Evolutionary conservation across 140 eudicot genomes (phyloP).

Genomic region (Anethum foeniculum): DNA sequence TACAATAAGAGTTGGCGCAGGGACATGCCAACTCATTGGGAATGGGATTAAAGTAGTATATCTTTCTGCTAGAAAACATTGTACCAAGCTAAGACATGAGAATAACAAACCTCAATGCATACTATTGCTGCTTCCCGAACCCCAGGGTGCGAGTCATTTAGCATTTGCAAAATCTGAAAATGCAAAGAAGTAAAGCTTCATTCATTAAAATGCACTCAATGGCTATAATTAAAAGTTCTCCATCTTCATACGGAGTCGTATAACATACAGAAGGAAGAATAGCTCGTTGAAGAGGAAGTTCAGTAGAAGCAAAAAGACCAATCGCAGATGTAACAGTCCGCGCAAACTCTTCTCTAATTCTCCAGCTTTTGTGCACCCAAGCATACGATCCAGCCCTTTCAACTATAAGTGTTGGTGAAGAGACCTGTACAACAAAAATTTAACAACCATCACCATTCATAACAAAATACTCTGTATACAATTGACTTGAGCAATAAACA

Average conservation of each 20-base stretch:
- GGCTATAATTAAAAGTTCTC: background rate
- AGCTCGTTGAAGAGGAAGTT: conserved; percentile 94
- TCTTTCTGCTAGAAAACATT: background rate
- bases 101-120: conserved; percentile 73
- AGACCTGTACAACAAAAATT: conserved; percentile 52
- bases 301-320: conserved; percentile 88
- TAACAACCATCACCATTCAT: background rate
- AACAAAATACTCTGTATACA: conserved; percentile 3
- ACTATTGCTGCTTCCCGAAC: conserved; percentile 91
- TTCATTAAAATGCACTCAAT: conserved; percentile 6
- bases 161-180: conserved; percentile 83
- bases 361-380: conserved; percentile 97
- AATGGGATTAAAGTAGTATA: background rate
- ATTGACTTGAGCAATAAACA: background rate
- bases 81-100: background rate
- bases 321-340: conserved; percentile 94
- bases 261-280: conserved; percentile 88
- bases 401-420: conserved; percentile 92
- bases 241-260: background rate
- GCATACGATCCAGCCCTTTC: conserved; percentile 98
- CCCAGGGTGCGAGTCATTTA: conserved; percentile 83
- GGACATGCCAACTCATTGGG: background rate
- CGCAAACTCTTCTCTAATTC: conserved; percentile 95
- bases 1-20: background rate
- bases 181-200: background rate